phyloP scores from a whole-genome alignment of 2,329 filamentous ascomycete species.

The Dothistroma pini region DNA sequence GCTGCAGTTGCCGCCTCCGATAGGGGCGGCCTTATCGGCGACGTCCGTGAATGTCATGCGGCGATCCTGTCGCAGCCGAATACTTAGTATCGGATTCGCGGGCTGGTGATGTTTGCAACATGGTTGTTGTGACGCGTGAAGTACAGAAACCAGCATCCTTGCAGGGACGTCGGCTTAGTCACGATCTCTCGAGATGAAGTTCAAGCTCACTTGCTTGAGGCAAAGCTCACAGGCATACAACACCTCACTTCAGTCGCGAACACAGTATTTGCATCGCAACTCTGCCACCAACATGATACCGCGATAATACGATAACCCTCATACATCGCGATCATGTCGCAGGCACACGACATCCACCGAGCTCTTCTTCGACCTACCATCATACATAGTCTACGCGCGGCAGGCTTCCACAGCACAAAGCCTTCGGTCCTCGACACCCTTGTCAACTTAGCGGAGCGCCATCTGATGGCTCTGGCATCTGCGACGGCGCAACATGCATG shows the following conservation, averaged over 20 bases:
- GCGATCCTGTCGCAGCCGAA: too few relatives aligned
- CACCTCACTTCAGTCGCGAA: neutral
- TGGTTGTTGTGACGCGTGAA: too few relatives aligned
- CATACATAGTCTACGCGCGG: slow-evolving; percentile 85
- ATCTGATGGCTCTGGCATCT: slow-evolving; percentile 70
- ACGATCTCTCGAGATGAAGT: neutral
- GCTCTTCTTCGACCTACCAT: slow-evolving; percentile 81
- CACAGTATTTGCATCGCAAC: neutral
- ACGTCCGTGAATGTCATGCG: too few relatives aligned
- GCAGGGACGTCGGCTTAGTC: neutral
- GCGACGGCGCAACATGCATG: slow-evolving; percentile 68
- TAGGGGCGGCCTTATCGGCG: too few relatives aligned
- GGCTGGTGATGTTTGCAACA: too few relatives aligned
- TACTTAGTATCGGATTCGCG: too few relatives aligned
- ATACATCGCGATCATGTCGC: slow-evolving; percentile 20
- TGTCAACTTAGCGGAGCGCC: slow-evolving; percentile 80
- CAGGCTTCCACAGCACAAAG: slow-evolving; percentile 80
- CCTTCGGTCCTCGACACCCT: slow-evolving; percentile 80
- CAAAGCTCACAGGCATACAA: neutral
- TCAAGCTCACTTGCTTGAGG: neutral
- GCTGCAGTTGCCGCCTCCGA: too few relatives aligned
- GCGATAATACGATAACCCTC: slow-evolving; percentile 16
- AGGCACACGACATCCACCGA: slow-evolving; percentile 55
- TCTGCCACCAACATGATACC: slow-evolving; percentile 17
- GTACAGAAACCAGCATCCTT: neutral